These are phyloP conservation scores for Cladophialophora exuberans DNA, from an alignment of 2,329 filamentous ascomycete genomes.

Conservation along the genomic window DNA sequence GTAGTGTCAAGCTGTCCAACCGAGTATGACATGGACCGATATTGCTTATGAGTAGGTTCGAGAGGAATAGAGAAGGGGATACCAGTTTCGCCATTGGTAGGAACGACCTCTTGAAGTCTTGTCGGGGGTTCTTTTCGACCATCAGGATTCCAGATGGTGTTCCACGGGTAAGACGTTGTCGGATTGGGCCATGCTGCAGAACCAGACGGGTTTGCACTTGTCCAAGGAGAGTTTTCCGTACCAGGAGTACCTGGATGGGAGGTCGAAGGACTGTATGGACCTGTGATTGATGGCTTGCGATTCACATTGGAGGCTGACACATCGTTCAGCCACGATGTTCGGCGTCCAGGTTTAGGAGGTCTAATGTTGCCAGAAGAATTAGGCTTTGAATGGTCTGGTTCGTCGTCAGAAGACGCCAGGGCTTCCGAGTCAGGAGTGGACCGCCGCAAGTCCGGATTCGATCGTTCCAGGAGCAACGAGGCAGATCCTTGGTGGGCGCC, in stretches of 20 bases:
- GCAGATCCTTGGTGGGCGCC: slow-evolving; percentile 56
- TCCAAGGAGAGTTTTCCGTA: slow-evolving; percentile 60
- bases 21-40: slow-evolving; percentile 94
- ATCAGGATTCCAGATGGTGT: slow-evolving; percentile 80
- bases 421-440: slow-evolving; percentile 95
- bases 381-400: slow-evolving; percentile 63
- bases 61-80: slow-evolving; percentile 87
- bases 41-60: slow-evolving; percentile 88
- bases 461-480: slow-evolving; percentile 72
- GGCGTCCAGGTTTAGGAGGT: slow-evolving; percentile 65
- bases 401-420: slow-evolving; percentile 91
- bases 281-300: slow-evolving; percentile 74
- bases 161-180: slow-evolving; percentile 55
- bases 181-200: slow-evolving; percentile 28
- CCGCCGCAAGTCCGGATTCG: slow-evolving; percentile 69
- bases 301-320: slow-evolving; percentile 64
- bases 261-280: slow-evolving; percentile 75
- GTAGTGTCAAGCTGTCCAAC: slow-evolving; percentile 77
- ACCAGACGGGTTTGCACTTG: slow-evolving; percentile 24
- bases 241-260: slow-evolving; percentile 83
- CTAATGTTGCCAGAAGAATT: slow-evolving; percentile 53
- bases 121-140: slow-evolving; percentile 73
- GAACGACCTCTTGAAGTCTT: slow-evolving; percentile 74
- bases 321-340: slow-evolving; percentile 86
- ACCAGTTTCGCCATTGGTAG: slow-evolving; percentile 61